phyloP scores from a whole-genome alignment of 2,329 filamentous ascomycete genomes.

The Alternaria ventricosa region DNA sequence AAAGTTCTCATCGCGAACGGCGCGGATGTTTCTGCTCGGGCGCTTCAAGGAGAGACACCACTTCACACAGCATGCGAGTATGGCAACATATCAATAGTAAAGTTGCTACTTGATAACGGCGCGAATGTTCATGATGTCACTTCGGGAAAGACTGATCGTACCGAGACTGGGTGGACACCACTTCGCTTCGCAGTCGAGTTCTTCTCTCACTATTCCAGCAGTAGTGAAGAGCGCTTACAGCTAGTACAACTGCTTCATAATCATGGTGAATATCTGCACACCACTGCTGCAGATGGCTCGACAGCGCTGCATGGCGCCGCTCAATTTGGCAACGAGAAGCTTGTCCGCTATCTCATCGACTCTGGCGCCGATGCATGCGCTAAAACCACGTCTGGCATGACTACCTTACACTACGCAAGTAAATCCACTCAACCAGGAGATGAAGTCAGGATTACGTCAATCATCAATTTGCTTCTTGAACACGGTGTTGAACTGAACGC shows the following conservation, averaged over 20 bases:
- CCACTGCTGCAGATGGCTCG: not conserved
- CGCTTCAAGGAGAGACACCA: not conserved
- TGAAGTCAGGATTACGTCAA: not conserved
- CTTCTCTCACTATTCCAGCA: not conserved
- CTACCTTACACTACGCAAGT: not conserved
- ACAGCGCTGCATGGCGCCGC: not conserved
- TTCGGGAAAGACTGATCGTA: not conserved
- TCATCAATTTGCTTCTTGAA: not conserved
- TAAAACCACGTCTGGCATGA: not conserved
- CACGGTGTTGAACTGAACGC: not conserved
- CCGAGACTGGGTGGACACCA: not conserved
- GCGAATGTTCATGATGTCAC: not conserved
- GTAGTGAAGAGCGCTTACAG: not conserved
- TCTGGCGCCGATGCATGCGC: not conserved
- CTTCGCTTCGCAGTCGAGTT: not conserved
- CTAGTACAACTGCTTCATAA: not conserved
- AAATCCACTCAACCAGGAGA: not conserved
- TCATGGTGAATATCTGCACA: not conserved
- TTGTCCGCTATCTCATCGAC: not conserved
- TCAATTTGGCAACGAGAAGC: not conserved
- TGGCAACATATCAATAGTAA: not conserved
- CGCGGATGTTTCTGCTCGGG: not conserved
- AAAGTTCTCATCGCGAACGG: not conserved
- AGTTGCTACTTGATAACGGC: not conserved
- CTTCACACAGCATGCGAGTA: not conserved